These are phyloP conservation scores for Leishmania aethiopica DNA, from an alignment of 208 protist species.

Conservation along the genomic window DNA sequence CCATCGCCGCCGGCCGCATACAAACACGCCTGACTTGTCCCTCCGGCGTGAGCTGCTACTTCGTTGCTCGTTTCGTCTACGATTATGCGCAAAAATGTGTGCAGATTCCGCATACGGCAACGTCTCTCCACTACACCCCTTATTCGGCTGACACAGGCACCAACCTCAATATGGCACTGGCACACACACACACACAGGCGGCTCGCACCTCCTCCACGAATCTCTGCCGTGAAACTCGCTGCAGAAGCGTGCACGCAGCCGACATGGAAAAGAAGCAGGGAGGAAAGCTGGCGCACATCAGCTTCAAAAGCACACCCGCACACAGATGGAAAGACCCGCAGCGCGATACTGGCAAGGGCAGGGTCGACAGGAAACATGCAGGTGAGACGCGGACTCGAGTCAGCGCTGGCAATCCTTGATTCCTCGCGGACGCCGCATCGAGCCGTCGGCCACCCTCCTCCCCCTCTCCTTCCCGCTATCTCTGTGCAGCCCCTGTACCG, in stretches of 20 bases:
- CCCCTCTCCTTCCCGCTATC: not conserved
- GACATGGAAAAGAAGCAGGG: not conserved
- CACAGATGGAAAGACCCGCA: too few relatives aligned
- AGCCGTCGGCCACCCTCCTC: not conserved
- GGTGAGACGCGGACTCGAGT: not conserved
- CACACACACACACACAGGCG: not conserved
- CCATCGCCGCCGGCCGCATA: not conserved
- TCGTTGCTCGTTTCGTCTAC: too few relatives aligned
- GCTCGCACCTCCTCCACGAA: not conserved
- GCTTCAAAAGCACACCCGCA: not conserved
- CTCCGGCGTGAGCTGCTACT: not conserved
- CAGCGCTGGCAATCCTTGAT: not conserved
- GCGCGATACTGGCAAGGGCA: not conserved
- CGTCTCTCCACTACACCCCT: not conserved
- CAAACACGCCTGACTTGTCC: too few relatives aligned
- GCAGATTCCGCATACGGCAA: not conserved
- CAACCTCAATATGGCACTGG: not conserved
- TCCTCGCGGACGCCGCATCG: not conserved
- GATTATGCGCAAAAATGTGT: not conserved
- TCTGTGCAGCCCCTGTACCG: not conserved
- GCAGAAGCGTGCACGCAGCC: not conserved
- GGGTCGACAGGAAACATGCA: not conserved
- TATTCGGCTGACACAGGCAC: not conserved
- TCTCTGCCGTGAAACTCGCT: not conserved
- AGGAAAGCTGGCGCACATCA: not conserved